Evolutionary conservation across 2,329 filamentous ascomycete genomes (phyloP).

Genomic region (Nothophoma quercina): DNA sequence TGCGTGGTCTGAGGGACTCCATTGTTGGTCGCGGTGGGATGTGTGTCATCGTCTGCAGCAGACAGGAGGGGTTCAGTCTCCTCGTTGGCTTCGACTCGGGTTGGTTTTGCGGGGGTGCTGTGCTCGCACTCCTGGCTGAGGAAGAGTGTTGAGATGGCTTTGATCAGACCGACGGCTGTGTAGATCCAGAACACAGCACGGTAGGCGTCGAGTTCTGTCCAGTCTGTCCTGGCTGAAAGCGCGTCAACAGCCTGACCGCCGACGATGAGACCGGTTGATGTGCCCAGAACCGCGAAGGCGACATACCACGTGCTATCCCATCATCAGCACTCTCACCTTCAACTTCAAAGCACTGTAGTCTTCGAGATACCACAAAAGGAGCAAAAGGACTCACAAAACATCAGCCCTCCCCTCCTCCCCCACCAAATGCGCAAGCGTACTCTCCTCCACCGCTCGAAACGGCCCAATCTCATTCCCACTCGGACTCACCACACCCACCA

Average conservation of each 20-base stretch:
- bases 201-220: constrained; percentile 50
- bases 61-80: constrained; percentile 37
- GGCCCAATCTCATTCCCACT: constrained; percentile 53
- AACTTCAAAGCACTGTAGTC: too few relatives aligned
- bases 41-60: constrained; percentile 4
- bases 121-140: constrained; percentile 52
- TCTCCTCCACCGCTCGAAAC: constrained; percentile 52
- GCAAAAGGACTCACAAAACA: constrained; percentile 30
- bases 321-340: neutral
- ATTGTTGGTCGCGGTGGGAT: neutral
- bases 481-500: constrained; percentile 50
- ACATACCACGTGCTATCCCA: constrained; percentile 48
- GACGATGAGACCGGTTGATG: constrained; percentile 41
- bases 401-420: constrained; percentile 40
- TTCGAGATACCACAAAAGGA: neutral
- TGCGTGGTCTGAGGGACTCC: neutral
- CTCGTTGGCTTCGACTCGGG: neutral
- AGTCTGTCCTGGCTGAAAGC: constrained; percentile 41
- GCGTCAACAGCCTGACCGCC: constrained; percentile 50
- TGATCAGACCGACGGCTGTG: constrained; percentile 50
- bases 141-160: constrained; percentile 48
- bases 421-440: constrained; percentile 47
- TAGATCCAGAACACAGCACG: constrained; percentile 55
- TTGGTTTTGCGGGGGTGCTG: neutral
- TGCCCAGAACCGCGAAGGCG: constrained; percentile 48